Evolutionary conservation across 306 rosid genomes (phyloP).

Genomic region (Sicyos edulis): DNA sequence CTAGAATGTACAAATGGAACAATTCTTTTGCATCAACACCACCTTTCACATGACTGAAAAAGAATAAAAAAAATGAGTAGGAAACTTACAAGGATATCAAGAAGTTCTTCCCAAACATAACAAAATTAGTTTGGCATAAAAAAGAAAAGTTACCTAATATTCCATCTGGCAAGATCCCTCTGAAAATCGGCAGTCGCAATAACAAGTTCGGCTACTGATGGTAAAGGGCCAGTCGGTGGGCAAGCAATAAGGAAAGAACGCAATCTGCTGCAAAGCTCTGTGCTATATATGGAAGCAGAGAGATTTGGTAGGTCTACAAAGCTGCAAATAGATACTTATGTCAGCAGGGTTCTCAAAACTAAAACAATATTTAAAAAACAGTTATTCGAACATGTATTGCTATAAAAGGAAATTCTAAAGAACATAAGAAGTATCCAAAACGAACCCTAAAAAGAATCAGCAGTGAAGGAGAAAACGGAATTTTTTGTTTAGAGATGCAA

Average conservation of each 20-base stretch:
- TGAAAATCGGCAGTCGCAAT: conserved; percentile 94
- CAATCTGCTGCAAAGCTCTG: conserved; percentile 74
- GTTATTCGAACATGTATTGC: too few relatives aligned
- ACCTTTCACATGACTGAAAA: conserved; percentile 64
- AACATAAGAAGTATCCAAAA: background rate
- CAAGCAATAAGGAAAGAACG: conserved; percentile 88
- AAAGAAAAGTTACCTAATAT: conserved; percentile 42
- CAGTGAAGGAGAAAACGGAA: too few relatives aligned
- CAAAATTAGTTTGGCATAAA: background rate
- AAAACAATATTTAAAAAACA: background rate
- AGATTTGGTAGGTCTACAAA: conserved; percentile 93
- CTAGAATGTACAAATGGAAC: conserved; percentile 82
- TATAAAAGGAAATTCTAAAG: too few relatives aligned
- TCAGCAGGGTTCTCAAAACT: conserved; percentile 22
- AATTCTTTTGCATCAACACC: conserved; percentile 97
- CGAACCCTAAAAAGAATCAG: background rate
- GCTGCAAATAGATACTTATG: conserved; percentile 39
- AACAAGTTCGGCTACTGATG: conserved; percentile 87
- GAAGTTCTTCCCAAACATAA: background rate
- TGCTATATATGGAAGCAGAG: conserved; percentile 88
- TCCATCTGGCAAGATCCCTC: conserved; percentile 73
- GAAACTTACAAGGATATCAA: conserved; percentile 3
- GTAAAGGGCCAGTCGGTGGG: conserved; percentile 79
- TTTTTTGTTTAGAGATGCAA: conserved; percentile 12
- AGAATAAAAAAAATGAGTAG: conserved; percentile 22